phyloP scores from a whole-genome alignment of 2,329 filamentous ascomycete genomes.

The Diaporthe sp. region DNA sequence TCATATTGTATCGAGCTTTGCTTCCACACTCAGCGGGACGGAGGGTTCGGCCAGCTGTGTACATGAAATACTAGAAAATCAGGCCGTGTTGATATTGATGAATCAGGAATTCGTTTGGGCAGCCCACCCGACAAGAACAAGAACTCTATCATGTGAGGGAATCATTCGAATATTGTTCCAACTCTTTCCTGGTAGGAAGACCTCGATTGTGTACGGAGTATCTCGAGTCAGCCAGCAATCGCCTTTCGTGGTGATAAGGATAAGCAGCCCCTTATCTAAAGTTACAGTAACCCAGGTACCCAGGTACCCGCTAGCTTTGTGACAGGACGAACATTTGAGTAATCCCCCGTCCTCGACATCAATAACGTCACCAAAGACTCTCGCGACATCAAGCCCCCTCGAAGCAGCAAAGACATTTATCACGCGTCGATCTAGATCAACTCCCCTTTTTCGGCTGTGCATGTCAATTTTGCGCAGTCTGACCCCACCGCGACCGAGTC shows the following conservation, averaged over 20 bases:
- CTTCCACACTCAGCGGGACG: neutral
- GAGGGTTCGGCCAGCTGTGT: neutral
- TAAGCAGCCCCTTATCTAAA: slow-evolving; percentile 8
- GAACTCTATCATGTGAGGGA: neutral
- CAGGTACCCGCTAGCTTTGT: neutral
- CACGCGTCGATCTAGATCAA: slow-evolving; percentile 18
- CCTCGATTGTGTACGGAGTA: neutral
- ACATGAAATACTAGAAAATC: neutral
- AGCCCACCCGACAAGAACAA: no score
- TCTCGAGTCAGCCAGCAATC: neutral
- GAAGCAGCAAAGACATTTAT: slow-evolving; percentile 9
- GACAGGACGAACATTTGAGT: neutral
- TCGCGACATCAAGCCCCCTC: slow-evolving; percentile 23
- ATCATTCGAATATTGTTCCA: neutral
- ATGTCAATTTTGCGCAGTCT: slow-evolving; percentile 61
- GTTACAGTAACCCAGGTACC: neutral
- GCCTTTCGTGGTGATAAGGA: slow-evolving; percentile 9
- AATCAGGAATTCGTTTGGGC: neutral
- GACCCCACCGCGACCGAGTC: slow-evolving; percentile 44
- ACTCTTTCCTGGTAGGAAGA: no score
- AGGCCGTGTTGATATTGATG: neutral
- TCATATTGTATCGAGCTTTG: neutral
- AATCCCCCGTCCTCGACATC: neutral
- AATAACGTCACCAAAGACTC: slow-evolving; percentile 29
- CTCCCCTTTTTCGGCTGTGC: slow-evolving; percentile 58